Base-by-base conservation (phyloP, 352 stramenopile species). In the Elongisporangium undulatum region DNA sequence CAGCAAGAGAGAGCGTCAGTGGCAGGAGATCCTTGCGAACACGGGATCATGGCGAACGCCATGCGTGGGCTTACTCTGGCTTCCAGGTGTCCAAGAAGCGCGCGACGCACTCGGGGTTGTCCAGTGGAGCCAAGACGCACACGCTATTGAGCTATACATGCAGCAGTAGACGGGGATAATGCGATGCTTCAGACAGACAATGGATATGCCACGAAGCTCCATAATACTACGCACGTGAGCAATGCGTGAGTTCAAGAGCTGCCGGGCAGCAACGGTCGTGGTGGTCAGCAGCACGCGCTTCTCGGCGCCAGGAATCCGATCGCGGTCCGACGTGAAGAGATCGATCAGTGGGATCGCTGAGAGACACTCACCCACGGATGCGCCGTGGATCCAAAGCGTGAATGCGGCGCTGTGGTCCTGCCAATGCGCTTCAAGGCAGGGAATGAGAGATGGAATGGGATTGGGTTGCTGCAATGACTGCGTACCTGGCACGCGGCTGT, bases 321-420 rank as follows among this genome's bases (percentile, higher is more conserved):
- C 21, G 9, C 73, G 26, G 51, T 59, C 51, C 16, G 58, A 53
- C 6, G 53, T 67, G 41, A 88, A 58, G 51, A 85, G 67, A 29
- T 86, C 70, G 58, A 92, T 72, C 20, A 92, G 52, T 7, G 83
- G 80, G 21, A 92, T 62, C 41, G 68, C 80, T 7, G 79, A 90
- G 26, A 92, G 61, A 57, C 79, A 90, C 62, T 92, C 83, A 10
- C 83, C 83, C 23, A 90, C 79, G 0, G 83, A 92, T 12, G 83
- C 83, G 16, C 79, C 79, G 54, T 92, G 83, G 64, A 92, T 85
- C 83, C 83, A 92, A 17, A 87, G 45, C 8, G 70, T 84, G n/a
- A 79, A 73, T 10, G 17, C 61, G 0, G 55, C 34, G 49, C 39
- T 9, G 29, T 67, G 39, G 29, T 57, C 56, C 23, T 26, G 56